A percentile compares a stretch with the other conserved stretches of the same genome.
These are phyloP conservation scores for Glycine latifolia DNA, from an alignment of 306 rosid species.

Conservation along the genomic window DNA sequence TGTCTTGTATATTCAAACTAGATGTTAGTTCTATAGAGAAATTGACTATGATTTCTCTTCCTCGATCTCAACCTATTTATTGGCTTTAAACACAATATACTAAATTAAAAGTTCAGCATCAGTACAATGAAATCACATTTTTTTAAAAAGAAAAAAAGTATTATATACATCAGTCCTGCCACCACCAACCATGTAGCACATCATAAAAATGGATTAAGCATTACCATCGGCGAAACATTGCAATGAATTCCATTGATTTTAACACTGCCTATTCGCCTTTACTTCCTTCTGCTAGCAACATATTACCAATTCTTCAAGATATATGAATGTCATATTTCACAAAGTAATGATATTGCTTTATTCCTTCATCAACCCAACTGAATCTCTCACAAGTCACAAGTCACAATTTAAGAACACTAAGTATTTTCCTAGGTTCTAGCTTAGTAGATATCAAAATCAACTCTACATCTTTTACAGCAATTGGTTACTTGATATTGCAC, in stretches of 20 bases:
- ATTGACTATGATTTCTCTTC: slow-evolving; percentile 13
- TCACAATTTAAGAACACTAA: neutral
- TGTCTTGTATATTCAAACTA: slow-evolving; percentile 11
- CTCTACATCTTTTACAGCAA: neutral
- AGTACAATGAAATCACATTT: neutral
- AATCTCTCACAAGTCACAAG: slow-evolving; percentile 10
- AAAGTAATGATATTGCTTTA: slow-evolving; percentile 1
- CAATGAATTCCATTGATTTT: too few relatives aligned
- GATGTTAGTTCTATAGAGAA: slow-evolving; percentile 2
- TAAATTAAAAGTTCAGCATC: slow-evolving; percentile 33
- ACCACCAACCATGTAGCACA: slow-evolving; percentile 9
- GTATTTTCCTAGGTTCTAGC: slow-evolving; percentile 5
- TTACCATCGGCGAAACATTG: neutral
- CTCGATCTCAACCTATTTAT: slow-evolving; percentile 3
- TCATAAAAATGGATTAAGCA: slow-evolving; percentile 6
- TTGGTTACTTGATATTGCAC: slow-evolving; percentile 8
- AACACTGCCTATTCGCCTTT: neutral
- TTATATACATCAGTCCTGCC: neutral
- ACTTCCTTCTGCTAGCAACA: slow-evolving; percentile 24
- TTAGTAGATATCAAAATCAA: neutral
- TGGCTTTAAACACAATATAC: slow-evolving; percentile 10
- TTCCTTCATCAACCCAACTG: slow-evolving; percentile 18
- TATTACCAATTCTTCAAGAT: neutral
- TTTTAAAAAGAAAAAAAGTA: neutral
- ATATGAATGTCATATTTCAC: neutral